phyloP scores from a whole-genome alignment of 1,284 basidiomycete species.

The Trametes versicolor region DNA sequence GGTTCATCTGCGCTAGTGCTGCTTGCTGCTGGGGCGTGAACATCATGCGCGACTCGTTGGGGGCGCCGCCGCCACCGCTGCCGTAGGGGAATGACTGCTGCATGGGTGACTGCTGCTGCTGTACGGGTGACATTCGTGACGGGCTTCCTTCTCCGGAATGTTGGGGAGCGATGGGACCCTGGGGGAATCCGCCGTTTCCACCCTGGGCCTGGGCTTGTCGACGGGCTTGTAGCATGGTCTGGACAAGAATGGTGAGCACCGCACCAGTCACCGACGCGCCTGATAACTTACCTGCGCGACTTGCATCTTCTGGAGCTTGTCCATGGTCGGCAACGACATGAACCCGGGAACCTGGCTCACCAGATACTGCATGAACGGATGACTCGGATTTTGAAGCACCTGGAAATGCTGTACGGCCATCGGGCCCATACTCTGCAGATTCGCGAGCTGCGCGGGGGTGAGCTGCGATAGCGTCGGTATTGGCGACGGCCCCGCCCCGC shows the following conservation, averaged over 20 bases:
- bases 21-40: slow-evolving; percentile 44
- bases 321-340: slow-evolving; percentile 55
- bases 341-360: slow-evolving; percentile 62
- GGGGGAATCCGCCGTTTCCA: slow-evolving; percentile 33
- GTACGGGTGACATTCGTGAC: slow-evolving; percentile 40
- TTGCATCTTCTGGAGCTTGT: slow-evolving; percentile 69
- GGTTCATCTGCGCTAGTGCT: slow-evolving; percentile 38
- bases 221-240: slow-evolving; percentile 31
- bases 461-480: slow-evolving; percentile 27
- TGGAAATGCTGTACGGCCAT: slow-evolving; percentile 55
- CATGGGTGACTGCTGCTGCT: slow-evolving; percentile 41
- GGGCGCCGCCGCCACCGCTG: slow-evolving; percentile 25
- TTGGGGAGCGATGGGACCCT: slow-evolving; percentile 26
- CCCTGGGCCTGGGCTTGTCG: slow-evolving; percentile 33
- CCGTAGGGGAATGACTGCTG: slow-evolving; percentile 35
- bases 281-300: slow-evolving; percentile 56
- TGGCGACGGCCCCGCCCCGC: slow-evolving; percentile 32
- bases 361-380: slow-evolving; percentile 69
- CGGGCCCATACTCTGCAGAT: slow-evolving; percentile 43
- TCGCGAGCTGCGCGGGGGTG: slow-evolving; percentile 34
- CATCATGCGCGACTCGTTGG: slow-evolving; percentile 36
- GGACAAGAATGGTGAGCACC: background rate
- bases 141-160: slow-evolving; percentile 38
- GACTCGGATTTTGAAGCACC: slow-evolving; percentile 62
- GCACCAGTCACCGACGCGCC: background rate